A percentile compares a stretch with the other conserved stretches of the same genome.
phyloP scores from a whole-genome alignment of 495 filamentous ascomycete genomes.

The Podospora australis region DNA sequence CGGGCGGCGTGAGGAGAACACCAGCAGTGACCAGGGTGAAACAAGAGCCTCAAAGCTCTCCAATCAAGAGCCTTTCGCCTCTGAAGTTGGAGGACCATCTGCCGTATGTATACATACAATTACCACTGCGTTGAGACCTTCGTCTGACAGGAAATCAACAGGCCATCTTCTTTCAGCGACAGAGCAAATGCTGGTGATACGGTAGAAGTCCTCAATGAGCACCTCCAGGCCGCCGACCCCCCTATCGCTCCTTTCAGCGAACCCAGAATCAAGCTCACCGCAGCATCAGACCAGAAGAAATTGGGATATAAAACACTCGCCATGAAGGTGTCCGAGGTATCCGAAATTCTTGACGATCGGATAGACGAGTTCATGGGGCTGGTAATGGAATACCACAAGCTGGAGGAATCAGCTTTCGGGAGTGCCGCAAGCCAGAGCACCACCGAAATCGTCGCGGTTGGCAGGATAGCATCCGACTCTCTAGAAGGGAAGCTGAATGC shows the following conservation, averaged over 20 bases:
- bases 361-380: constrained; percentile 78
- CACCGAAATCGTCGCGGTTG: constrained; percentile 80
- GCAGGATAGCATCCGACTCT: constrained; percentile 82
- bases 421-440: constrained; percentile 79
- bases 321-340: constrained; percentile 87
- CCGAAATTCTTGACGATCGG: constrained; percentile 87
- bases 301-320: constrained; percentile 86
- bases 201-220: constrained; percentile 72
- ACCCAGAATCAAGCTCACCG: constrained; percentile 70
- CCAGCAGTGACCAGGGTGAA: constrained; percentile 41
- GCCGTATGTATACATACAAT: not conserved
- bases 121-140: not conserved
- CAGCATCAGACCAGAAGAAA: constrained; percentile 80
- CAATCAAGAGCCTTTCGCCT: no score
- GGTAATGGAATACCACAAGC: constrained; percentile 65
- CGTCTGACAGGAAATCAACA: constrained; percentile 23
- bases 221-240: constrained; percentile 60
- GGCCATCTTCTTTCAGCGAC: constrained; percentile 56
- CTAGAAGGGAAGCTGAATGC: constrained; percentile 76
- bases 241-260: constrained; percentile 67
- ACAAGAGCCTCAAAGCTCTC: constrained; percentile 39
- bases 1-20: constrained; percentile 53
- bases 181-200: constrained; percentile 72
- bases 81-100: constrained; percentile 36
- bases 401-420: constrained; percentile 78